These are phyloP conservation scores for Xerocomus spinulosus DNA, from an alignment of 768 basidiomycete species.

Conservation along the genomic window DNA sequence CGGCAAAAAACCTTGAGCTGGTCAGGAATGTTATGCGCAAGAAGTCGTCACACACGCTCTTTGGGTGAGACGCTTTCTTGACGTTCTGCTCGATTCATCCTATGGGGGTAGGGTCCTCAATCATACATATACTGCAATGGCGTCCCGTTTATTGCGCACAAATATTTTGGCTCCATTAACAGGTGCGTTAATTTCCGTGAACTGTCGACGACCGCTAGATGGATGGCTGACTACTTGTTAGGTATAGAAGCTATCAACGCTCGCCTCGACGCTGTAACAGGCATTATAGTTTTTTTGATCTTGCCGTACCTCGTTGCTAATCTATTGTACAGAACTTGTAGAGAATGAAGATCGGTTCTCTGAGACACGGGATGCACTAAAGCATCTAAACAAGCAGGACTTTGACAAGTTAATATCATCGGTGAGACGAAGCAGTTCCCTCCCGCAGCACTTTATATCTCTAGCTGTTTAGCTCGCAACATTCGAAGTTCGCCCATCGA, in stretches of 20 bases:
- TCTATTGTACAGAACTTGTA: constrained; percentile 54
- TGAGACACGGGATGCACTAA: constrained; percentile 63
- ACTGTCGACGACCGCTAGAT: background rate
- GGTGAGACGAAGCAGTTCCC: constrained; percentile 32
- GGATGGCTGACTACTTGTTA: background rate
- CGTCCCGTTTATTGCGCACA: constrained; percentile 67
- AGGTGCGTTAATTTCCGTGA: constrained; percentile 35
- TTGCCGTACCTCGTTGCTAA: constrained; percentile 2
- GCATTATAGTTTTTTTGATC: constrained; percentile 31
- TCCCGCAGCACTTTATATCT: background rate
- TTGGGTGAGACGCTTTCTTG: constrained; percentile 48
- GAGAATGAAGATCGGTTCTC: constrained; percentile 71
- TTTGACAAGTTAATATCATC: constrained; percentile 81
- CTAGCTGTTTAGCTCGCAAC: constrained; percentile 51
- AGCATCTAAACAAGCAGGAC: constrained; percentile 72
- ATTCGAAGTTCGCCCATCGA: constrained; percentile 52
- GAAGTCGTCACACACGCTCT: constrained; percentile 70
- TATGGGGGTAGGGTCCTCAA: constrained; percentile 54
- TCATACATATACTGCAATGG: constrained; percentile 89
- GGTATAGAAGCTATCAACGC: constrained; percentile 59
- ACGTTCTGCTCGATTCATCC: background rate
- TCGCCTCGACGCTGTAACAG: constrained; percentile 84
- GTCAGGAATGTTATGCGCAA: constrained; percentile 68
- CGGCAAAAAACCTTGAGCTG: constrained; percentile 83
- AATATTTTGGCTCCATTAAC: constrained; percentile 82